Conservation (phyloP, 2,329 filamentous ascomycete genomes). For the Pezicula neosporulosa region DNA sequence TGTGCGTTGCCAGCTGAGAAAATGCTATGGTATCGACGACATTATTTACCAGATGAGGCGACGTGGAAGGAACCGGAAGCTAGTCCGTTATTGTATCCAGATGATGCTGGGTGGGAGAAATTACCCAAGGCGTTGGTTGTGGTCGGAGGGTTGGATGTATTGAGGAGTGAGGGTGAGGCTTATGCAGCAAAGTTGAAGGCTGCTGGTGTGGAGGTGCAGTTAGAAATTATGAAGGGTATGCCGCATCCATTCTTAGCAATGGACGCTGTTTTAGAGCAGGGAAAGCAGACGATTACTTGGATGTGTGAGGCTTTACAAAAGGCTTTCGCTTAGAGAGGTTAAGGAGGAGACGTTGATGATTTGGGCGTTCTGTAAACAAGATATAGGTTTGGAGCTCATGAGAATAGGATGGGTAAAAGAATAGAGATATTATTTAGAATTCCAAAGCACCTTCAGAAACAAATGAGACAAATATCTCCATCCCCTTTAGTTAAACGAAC, state of each 20-base stretch:
- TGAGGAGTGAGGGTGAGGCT: slow-evolving; percentile 48
- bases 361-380: not conserved
- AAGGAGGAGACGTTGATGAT: not conserved
- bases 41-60: slow-evolving; percentile 47
- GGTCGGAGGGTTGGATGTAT: slow-evolving; percentile 53
- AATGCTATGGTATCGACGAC: slow-evolving; percentile 58
- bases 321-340: slow-evolving; percentile 10
- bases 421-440: not conserved
- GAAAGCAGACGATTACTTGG: slow-evolving; percentile 43
- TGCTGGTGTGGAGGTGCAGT: slow-evolving; percentile 43
- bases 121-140: slow-evolving; percentile 49
- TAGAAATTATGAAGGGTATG: slow-evolving; percentile 50
- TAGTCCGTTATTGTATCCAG: slow-evolving; percentile 47
- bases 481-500: not conserved
- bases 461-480: not conserved
- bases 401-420: too few relatives aligned
- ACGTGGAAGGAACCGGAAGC: slow-evolving; percentile 49
- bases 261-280: slow-evolving; percentile 51
- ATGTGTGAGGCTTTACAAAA: slow-evolving; percentile 21
- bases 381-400: not conserved
- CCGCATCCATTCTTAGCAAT: slow-evolving; percentile 57
- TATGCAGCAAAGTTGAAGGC: slow-evolving; percentile 44
- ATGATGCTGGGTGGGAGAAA: slow-evolving; percentile 38
- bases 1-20: slow-evolving; percentile 51
- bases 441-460: not conserved